Percentiles rank a stretch among this genome's conserved stretches.
These are phyloP conservation scores for Penicillium ucsense DNA, from an alignment of 495 filamentous ascomycete species.

Conservation along the genomic window DNA sequence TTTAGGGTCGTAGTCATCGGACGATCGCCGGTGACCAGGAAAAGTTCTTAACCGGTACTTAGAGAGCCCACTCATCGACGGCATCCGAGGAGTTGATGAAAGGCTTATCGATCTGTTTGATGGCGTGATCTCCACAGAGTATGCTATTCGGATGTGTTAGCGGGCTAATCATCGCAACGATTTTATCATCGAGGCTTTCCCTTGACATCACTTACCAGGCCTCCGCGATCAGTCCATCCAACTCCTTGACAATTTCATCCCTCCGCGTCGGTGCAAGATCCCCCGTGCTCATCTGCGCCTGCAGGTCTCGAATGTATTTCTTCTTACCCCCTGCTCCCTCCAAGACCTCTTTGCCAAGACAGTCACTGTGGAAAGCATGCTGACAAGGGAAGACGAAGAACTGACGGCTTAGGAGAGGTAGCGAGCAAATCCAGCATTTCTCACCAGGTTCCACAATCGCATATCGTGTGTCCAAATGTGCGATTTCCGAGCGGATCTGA, in stretches of 20 bases:
- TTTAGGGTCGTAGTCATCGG: too few relatives aligned
- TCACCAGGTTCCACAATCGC: conserved; percentile 96
- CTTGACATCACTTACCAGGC: conserved; percentile 51
- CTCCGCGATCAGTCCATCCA: conserved; percentile 77
- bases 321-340: conserved; percentile 64
- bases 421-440: conserved; percentile 75
- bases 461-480: conserved; percentile 73
- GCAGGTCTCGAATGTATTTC: conserved; percentile 73
- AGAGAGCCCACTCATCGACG: conserved; percentile 75
- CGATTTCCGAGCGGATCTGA: conserved; percentile 81
- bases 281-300: conserved; percentile 67
- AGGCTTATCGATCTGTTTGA: conserved; percentile 85
- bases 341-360: conserved; percentile 72
- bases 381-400: conserved; percentile 99
- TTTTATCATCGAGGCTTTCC: neutral
- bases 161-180: neutral
- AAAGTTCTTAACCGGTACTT: conserved; percentile 3
- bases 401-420: conserved; percentile 77
- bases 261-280: conserved; percentile 53
- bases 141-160: conserved; percentile 37
- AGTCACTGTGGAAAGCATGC: conserved; percentile 94
- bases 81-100: conserved; percentile 68
- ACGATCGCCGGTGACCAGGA: neutral
- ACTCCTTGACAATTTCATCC: conserved; percentile 76
- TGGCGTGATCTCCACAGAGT: conserved; percentile 86